Evolutionary conservation across 495 filamentous ascomycete genomes (phyloP).

Genomic region (Aspergillus nanangensis): DNA sequence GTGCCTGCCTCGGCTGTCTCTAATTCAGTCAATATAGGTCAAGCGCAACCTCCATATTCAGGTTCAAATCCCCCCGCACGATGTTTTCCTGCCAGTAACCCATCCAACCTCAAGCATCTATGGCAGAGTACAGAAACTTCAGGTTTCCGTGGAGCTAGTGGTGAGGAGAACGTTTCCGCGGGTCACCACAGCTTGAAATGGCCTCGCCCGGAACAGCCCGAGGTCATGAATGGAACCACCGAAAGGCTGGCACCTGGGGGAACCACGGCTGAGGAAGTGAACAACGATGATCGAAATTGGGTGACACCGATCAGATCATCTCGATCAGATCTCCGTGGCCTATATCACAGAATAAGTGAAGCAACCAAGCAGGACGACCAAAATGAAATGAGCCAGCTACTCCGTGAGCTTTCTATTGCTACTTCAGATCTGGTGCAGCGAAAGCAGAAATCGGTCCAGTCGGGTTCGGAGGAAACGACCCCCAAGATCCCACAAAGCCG

Average conservation of each 20-base stretch:
- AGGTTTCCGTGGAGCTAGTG: too few species aligned
- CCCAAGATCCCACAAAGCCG: too few species aligned
- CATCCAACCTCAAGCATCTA: too few species aligned
- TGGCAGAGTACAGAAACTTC: too few species aligned
- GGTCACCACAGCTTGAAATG: background rate
- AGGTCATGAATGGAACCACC: background rate
- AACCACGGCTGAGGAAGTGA: background rate
- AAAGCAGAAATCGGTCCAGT: constrained; percentile 1
- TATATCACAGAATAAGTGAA: constrained; percentile 24
- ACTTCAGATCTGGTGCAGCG: constrained; percentile 11
- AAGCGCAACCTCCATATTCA: background rate
- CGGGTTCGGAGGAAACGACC: background rate
- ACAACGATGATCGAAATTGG: background rate
- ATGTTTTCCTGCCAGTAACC: too few species aligned
- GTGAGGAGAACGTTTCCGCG: too few species aligned
- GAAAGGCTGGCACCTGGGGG: background rate
- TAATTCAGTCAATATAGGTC: background rate
- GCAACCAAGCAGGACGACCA: constrained; percentile 17
- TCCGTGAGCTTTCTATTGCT: constrained; percentile 19
- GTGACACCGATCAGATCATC: constrained; percentile 6
- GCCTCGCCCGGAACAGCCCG: too few species aligned
- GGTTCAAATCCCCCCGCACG: too few species aligned
- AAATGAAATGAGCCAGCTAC: constrained; percentile 16
- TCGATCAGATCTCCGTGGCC: constrained; percentile 11
- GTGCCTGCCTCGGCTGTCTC: background rate